Evolutionary conservation across 345 rosid genomes (phyloP), one percentile per base, ranked within the genome.

Genomic region (Xanthoceras sorbifolium): DNA sequence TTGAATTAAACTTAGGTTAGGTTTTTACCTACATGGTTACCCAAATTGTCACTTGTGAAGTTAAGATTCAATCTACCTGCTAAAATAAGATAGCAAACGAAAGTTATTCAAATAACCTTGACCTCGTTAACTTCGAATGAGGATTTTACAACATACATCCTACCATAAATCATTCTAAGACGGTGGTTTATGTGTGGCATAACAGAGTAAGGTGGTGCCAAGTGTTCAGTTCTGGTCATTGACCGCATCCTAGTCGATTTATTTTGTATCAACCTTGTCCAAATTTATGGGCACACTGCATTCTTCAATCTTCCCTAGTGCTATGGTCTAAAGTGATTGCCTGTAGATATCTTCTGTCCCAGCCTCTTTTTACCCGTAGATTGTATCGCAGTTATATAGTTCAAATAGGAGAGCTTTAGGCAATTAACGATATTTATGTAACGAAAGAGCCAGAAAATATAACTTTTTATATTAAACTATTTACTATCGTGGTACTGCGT

Each of bases 51-150:
- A 14, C 29, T 73, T 7, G 3, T 55, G 25, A 59, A 66, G 64
- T 76, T 48, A 36, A 55, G 64, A 52, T 50, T 65, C 72, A 10
- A 26, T 62, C 9, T 40, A 26, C n/a, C 3, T 73, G 67, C 28
- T 5, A 23, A n/a, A 18, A 42, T 61, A 31, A 65, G 40, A 36
- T 0, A 22, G 40, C 28, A 65, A 14, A 18, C n/a, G 40, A 42
- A 36, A 9, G 9, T 1, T 17, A 38, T 26, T 40, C 6, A 18
- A 20, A 73, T 29, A 59, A 60, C 38, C 26, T 42, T 28, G 68
- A 44, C 36, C 12, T 40, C 23, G 6, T 17, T 20, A 28, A 59
- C 9, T 72, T 9, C 15, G 17, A 40, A 25, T 8, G 8, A 9
- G 50, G 69, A 65, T n/a, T 14, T 57, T 18, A 20, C 38, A 10